Conservation (phyloP, 2,329 filamentous ascomycete genomes). For the Calonectria multiphialidica region DNA sequence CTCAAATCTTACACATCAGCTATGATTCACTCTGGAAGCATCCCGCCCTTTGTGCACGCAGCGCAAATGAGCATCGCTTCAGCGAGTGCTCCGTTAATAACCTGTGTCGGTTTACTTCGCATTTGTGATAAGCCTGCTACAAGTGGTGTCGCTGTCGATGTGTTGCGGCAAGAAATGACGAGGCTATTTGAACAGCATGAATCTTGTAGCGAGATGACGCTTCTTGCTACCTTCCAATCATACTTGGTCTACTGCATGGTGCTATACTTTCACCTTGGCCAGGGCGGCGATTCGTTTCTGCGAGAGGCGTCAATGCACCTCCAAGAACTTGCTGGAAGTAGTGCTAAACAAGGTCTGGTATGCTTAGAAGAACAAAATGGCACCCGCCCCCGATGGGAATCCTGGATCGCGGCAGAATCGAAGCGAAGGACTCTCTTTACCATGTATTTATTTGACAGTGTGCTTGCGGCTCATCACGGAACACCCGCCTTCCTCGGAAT, state of each 20-base stretch:
- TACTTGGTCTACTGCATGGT: constrained; percentile 66
- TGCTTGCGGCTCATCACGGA: constrained; percentile 57
- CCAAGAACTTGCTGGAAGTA: constrained; percentile 60
- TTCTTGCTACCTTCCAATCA: constrained; percentile 62
- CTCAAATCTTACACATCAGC: constrained; percentile 58
- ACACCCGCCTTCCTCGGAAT: constrained; percentile 61
- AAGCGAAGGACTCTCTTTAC: constrained; percentile 64
- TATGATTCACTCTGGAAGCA: constrained; percentile 49
- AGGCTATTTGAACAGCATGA: constrained; percentile 47
- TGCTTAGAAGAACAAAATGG: constrained; percentile 55
- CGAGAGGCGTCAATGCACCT: constrained; percentile 61
- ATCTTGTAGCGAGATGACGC: constrained; percentile 41
- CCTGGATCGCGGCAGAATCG: constrained; percentile 65
- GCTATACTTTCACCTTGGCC: constrained; percentile 55
- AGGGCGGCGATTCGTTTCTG: constrained; percentile 44
- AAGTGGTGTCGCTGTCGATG: constrained; percentile 46
- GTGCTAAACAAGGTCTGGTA: constrained; percentile 55
- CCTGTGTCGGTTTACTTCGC: constrained; percentile 55
- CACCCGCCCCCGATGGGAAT: constrained; percentile 61
- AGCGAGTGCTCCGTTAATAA: constrained; percentile 49
- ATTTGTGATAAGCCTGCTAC: constrained; percentile 52
- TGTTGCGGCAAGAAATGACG: constrained; percentile 58
- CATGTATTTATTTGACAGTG: constrained; percentile 66
- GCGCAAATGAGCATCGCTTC: constrained; percentile 46
- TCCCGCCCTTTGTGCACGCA: constrained; percentile 59